phyloP scores from a whole-genome alignment of 768 basidiomycete genomes.

The Phaeotremella skinneri region DNA sequence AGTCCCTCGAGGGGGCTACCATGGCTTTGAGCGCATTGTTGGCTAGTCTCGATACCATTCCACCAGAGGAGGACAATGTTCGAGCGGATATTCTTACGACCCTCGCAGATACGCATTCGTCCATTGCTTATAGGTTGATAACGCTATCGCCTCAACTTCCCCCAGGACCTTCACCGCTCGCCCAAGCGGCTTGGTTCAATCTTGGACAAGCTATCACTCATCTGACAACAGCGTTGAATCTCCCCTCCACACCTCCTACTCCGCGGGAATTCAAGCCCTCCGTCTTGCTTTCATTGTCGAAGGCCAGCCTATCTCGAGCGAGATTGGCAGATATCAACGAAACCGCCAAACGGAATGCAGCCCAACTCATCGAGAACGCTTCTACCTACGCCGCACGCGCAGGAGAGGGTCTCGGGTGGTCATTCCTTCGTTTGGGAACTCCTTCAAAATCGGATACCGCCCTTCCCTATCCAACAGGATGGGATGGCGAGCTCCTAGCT shows the following conservation, averaged over 20 bases:
- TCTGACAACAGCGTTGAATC: constrained; percentile 30
- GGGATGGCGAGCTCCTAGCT: constrained; percentile 42
- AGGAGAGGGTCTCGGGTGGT: constrained; percentile 26
- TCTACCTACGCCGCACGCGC: constrained; percentile 39
- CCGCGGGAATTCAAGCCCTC: constrained; percentile 36
- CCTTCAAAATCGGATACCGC: constrained; percentile 17
- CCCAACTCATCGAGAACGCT: constrained; percentile 43
- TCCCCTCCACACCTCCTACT: constrained; percentile 27
- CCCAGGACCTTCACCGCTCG: constrained; percentile 32
- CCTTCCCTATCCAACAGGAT: constrained; percentile 36
- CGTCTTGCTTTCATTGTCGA: constrained; percentile 26
- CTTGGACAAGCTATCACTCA: constrained; percentile 28
- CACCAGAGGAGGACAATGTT: constrained; percentile 34
- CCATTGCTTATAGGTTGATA: constrained; percentile 30
- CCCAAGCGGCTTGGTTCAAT: constrained; percentile 42
- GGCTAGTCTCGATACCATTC: constrained; percentile 26
- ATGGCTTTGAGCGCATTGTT: constrained; percentile 26
- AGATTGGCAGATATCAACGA: constrained; percentile 31
- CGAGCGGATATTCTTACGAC: constrained; percentile 37
- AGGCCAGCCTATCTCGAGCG: constrained; percentile 31
- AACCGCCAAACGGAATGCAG: constrained; percentile 37
- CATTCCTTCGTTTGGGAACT: constrained; percentile 14
- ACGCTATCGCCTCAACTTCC: constrained; percentile 27
- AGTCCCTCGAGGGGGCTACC: constrained; percentile 36
- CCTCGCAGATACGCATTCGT: constrained; percentile 35